phyloP scores from a whole-genome alignment of 2,329 filamentous ascomycete genomes.

The Penicillium sp. region DNA sequence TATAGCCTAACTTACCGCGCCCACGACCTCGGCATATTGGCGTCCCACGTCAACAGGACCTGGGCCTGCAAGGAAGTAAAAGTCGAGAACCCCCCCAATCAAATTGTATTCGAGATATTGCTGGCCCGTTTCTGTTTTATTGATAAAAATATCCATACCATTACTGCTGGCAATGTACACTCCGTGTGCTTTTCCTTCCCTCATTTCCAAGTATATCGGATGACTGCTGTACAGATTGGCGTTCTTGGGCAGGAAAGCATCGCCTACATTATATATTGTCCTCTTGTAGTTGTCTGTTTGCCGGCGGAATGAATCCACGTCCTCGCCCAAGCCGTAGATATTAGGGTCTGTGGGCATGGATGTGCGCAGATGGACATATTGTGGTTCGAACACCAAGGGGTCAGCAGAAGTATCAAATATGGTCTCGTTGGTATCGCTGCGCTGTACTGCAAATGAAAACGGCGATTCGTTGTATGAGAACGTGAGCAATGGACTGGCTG shows the following conservation, averaged over 20 bases:
- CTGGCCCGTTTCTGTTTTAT: slow-evolving; percentile 52
- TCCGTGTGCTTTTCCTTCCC: slow-evolving; percentile 56
- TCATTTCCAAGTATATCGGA: slow-evolving; percentile 71
- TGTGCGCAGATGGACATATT: slow-evolving; percentile 71
- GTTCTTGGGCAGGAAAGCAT: slow-evolving; percentile 57
- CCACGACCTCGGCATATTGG: slow-evolving; percentile 57
- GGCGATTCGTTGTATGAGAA: slow-evolving; percentile 56
- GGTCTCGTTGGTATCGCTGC: slow-evolving; percentile 28
- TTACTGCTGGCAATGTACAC: slow-evolving; percentile 70
- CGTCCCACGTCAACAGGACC: slow-evolving; percentile 55
- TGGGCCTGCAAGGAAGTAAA: slow-evolving; percentile 62
- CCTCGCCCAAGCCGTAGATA: slow-evolving; percentile 76
- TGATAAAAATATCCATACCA: slow-evolving; percentile 73
- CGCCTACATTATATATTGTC: slow-evolving; percentile 66
- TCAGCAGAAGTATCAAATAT: slow-evolving; percentile 68
- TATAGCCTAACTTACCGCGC: slow-evolving; percentile 18
- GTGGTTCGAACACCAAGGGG: slow-evolving; percentile 68
- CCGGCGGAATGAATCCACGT: slow-evolving; percentile 66
- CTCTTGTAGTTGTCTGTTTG: slow-evolving; percentile 67
- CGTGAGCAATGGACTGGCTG: slow-evolving; percentile 43
- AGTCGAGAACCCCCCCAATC: slow-evolving; percentile 71
- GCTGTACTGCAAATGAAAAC: slow-evolving; percentile 62
- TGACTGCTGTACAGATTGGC: slow-evolving; percentile 70
- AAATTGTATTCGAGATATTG: slow-evolving; percentile 78
- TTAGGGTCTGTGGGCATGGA: slow-evolving; percentile 64